These are phyloP conservation scores for Magnaporthiopsis incrustans DNA, from an alignment of 2,329 filamentous ascomycete genomes.

Conservation along the genomic window DNA sequence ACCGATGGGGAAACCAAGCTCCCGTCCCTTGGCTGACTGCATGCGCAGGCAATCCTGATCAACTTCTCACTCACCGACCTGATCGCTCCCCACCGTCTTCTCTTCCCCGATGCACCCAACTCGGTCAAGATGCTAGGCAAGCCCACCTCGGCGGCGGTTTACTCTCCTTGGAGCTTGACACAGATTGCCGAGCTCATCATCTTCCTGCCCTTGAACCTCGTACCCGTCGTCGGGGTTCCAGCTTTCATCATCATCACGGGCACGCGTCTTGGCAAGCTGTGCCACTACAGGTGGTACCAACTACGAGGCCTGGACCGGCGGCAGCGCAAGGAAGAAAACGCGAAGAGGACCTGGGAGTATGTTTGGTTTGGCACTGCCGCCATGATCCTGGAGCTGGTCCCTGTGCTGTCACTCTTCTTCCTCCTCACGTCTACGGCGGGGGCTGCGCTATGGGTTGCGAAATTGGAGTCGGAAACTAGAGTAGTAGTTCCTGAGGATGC, in stretches of 20 bases:
- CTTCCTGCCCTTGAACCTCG: slow-evolving; percentile 75
- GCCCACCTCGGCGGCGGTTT: slow-evolving; percentile 67
- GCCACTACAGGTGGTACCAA: slow-evolving; percentile 87
- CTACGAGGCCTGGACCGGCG: slow-evolving; percentile 67
- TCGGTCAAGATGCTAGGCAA: slow-evolving; percentile 76
- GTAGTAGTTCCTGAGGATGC: slow-evolving; percentile 26
- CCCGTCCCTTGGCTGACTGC: slow-evolving; percentile 8
- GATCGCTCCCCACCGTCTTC: slow-evolving; percentile 56
- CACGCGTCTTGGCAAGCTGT: slow-evolving; percentile 76
- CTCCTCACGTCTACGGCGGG: slow-evolving; percentile 80
- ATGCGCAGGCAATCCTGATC: slow-evolving; percentile 58
- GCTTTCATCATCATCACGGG: slow-evolving; percentile 85
- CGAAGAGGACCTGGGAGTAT: slow-evolving; percentile 68
- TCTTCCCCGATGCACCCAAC: slow-evolving; percentile 59
- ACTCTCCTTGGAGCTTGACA: slow-evolving; percentile 82
- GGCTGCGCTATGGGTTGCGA: slow-evolving; percentile 76
- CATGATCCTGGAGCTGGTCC: slow-evolving; percentile 69
- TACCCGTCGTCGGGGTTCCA: slow-evolving; percentile 75
- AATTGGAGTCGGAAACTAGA: slow-evolving; percentile 56
- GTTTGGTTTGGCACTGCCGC: slow-evolving; percentile 88
- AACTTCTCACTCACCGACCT: slow-evolving; percentile 64
- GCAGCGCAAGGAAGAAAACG: slow-evolving; percentile 63
- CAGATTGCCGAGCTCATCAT: slow-evolving; percentile 81
- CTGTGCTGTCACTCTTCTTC: slow-evolving; percentile 88
- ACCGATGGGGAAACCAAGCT: background rate